These are phyloP conservation scores for Umbelopsis isabellina DNA, from an alignment of 192 early-diverging fungal genomes.

Conservation along the genomic window DNA sequence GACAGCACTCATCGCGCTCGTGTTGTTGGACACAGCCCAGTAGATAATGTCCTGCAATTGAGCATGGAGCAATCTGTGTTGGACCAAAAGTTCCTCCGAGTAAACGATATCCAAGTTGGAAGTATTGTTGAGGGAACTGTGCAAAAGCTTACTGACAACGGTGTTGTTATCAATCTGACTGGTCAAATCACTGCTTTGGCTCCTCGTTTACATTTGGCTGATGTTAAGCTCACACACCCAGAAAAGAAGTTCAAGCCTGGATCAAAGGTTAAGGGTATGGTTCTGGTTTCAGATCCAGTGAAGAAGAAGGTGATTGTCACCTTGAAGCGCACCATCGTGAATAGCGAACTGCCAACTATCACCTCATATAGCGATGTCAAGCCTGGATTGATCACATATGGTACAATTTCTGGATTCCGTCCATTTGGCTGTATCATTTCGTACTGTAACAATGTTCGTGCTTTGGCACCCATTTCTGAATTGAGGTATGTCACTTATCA, in stretches of 20 bases:
- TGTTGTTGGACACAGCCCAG: slow-evolving; percentile 78
- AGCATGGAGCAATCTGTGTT: slow-evolving; percentile 74
- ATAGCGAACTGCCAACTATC: slow-evolving; percentile 69
- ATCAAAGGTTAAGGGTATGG: slow-evolving; percentile 73
- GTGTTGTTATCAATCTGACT: slow-evolving; percentile 60
- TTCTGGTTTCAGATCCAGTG: slow-evolving; percentile 60
- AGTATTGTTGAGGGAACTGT: slow-evolving; percentile 58
- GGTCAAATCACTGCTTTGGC: slow-evolving; percentile 70
- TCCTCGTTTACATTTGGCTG: slow-evolving; percentile 75
- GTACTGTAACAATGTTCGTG: slow-evolving; percentile 79
- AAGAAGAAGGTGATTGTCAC: slow-evolving; percentile 70
- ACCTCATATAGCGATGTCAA: slow-evolving; percentile 59
- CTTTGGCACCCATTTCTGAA: slow-evolving; percentile 72
- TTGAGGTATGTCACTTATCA: slow-evolving; percentile 30
- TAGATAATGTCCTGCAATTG: slow-evolving; percentile 73
- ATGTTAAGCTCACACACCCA: slow-evolving; percentile 70
- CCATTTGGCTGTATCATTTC: slow-evolving; percentile 69
- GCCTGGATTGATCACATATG: slow-evolving; percentile 64
- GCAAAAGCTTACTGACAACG: slow-evolving; percentile 51
- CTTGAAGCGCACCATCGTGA: slow-evolving; percentile 75
- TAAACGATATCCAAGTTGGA: slow-evolving; percentile 70
- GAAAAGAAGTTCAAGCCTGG: slow-evolving; percentile 76
- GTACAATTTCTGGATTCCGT: slow-evolving; percentile 64
- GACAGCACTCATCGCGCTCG: slow-evolving; percentile 77
- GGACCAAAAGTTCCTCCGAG: slow-evolving; percentile 67